A percentile compares a stretch with the other conserved stretches of the same genome.
These are phyloP conservation scores for Calonectria pseudoreteaudii DNA, from an alignment of 2,329 filamentous ascomycete species.

Conservation along the genomic window DNA sequence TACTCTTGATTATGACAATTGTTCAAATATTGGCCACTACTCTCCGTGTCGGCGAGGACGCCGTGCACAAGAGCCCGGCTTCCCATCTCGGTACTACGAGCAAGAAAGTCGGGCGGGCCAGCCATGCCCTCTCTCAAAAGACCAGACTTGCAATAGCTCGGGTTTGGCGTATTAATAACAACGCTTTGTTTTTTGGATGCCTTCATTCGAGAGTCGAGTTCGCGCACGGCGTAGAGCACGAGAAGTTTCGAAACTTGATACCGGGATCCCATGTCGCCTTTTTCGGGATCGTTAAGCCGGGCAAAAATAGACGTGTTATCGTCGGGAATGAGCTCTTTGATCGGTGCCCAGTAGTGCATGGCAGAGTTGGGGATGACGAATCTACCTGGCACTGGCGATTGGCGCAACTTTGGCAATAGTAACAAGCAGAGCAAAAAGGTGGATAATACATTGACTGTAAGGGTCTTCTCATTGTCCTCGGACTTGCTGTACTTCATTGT, in stretches of 20 bases:
- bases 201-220: slow-evolving; percentile 38
- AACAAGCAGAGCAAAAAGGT: slow-evolving; percentile 39
- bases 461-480: slow-evolving; percentile 61
- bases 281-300: slow-evolving; percentile 44
- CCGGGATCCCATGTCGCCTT: slow-evolving; percentile 42
- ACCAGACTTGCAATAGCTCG: slow-evolving; percentile 54
- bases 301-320: slow-evolving; percentile 38
- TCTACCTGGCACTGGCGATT: slow-evolving; percentile 21
- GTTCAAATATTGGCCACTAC: slow-evolving; percentile 48
- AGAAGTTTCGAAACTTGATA: slow-evolving; percentile 50
- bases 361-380: slow-evolving; percentile 40
- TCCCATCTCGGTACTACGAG: slow-evolving; percentile 59
- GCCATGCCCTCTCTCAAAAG: slow-evolving; percentile 34
- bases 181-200: slow-evolving; percentile 21
- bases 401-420: slow-evolving; percentile 41
- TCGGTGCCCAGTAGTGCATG: slow-evolving; percentile 40
- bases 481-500: slow-evolving; percentile 49
- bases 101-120: slow-evolving; percentile 45
- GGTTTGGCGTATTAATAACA: slow-evolving; percentile 55
- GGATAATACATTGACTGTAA: slow-evolving; percentile 50
- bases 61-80: slow-evolving; percentile 47
- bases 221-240: slow-evolving; percentile 46
- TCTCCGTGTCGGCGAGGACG: slow-evolving; percentile 45
- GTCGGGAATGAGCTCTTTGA: slow-evolving; percentile 35
- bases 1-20: slow-evolving; percentile 46